Conservation (phyloP, 1,284 basidiomycete genomes). For the Boletus mariae region DNA sequence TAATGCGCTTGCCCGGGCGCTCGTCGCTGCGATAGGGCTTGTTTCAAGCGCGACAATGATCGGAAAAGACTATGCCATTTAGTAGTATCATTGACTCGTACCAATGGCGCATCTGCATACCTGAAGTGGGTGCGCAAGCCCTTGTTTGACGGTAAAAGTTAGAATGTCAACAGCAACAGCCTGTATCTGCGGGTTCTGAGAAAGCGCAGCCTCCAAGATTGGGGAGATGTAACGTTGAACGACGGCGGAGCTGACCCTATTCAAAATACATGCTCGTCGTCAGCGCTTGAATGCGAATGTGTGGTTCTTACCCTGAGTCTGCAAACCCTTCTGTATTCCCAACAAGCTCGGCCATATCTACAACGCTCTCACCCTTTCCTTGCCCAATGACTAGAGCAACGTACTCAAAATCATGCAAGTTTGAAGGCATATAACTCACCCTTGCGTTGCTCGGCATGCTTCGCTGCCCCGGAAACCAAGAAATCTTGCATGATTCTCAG, state of each 20-base stretch:
- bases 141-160: constrained; percentile 90
- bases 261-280: not conserved
- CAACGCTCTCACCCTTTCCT: constrained; percentile 44
- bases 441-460: constrained; percentile 67
- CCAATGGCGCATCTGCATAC: constrained; percentile 36
- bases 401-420: not conserved
- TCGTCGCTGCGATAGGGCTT: constrained; percentile 57
- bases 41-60: constrained; percentile 93
- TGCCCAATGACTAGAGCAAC: constrained; percentile 33
- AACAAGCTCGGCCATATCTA: constrained; percentile 89
- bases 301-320: constrained; percentile 75
- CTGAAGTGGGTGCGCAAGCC: constrained; percentile 90
- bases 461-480: constrained; percentile 74
- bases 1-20: constrained; percentile 74
- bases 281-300: not conserved
- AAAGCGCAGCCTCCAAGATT: constrained; percentile 80
- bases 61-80: constrained; percentile 72
- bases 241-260: constrained; percentile 87
- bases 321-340: constrained; percentile 93
- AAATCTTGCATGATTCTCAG: constrained; percentile 91
- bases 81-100: not conserved
- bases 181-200: constrained; percentile 70
- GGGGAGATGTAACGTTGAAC: constrained; percentile 88
- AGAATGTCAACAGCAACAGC: constrained; percentile 87
- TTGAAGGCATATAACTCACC: constrained; percentile 34